Percentiles rank a stretch among this genome's conserved stretches.
Evolutionary conservation across 495 filamentous ascomycete species (phyloP).

Genomic region (Lophiostoma macrostomum): DNA sequence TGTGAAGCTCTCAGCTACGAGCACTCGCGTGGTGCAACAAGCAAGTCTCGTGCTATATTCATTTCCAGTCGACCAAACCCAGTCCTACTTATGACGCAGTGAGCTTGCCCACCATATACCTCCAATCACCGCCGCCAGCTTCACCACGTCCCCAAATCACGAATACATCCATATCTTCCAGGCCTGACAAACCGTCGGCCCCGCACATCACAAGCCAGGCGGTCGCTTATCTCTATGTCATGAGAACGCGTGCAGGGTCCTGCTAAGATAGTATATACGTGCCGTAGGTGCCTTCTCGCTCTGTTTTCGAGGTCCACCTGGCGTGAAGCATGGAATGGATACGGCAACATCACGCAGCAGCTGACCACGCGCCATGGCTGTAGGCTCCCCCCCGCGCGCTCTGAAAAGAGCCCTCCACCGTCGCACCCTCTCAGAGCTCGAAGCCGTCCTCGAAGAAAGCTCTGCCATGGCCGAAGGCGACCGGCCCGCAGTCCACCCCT

Average conservation of each 20-base stretch:
- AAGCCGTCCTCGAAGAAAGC: constrained; percentile 18
- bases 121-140: constrained; percentile 7
- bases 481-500: constrained; percentile 13
- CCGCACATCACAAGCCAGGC: constrained; percentile 9
- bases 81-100: constrained; percentile 13
- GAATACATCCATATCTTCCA: too few relatives aligned
- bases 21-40: too few relatives aligned
- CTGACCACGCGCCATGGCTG: constrained; percentile 29
- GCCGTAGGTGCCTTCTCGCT: constrained; percentile 7
- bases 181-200: too few relatives aligned
- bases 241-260: constrained; percentile 7
- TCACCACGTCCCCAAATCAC: constrained; percentile 8
- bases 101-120: background rate
- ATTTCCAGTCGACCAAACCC: too few relatives aligned
- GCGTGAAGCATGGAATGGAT: constrained; percentile 7
- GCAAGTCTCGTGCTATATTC: too few relatives aligned
- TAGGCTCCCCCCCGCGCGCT: constrained; percentile 23
- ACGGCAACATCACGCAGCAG: background rate
- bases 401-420: constrained; percentile 21
- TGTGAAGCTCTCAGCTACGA: background rate
- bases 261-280: constrained; percentile 6
- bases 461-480: constrained; percentile 36
- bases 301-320: background rate
- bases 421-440: constrained; percentile 25
- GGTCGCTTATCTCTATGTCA: constrained; percentile 1